These are phyloP conservation scores for Drechslera avenae DNA, from an alignment of 2,329 filamentous ascomycete genomes.

Conservation along the genomic window DNA sequence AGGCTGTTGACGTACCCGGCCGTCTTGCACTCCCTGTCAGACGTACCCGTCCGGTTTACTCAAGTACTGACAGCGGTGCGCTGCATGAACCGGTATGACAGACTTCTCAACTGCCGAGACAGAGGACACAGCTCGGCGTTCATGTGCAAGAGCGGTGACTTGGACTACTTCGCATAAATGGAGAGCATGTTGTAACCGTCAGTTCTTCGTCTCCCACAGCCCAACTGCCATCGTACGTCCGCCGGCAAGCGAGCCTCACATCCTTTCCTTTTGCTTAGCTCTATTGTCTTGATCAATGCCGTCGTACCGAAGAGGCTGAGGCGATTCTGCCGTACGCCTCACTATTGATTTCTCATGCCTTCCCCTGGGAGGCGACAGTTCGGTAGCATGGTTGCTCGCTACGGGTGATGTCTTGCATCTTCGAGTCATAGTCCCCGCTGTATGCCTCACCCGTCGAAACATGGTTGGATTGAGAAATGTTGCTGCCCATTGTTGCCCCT, in stretches of 20 bases:
- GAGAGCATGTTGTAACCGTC: neutral
- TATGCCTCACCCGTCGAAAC: slow-evolving; percentile 10
- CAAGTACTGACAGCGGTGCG: slow-evolving; percentile 8
- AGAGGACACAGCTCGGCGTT: neutral
- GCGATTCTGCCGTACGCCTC: slow-evolving; percentile 11
- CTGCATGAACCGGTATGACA: slow-evolving; percentile 21
- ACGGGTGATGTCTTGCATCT: slow-evolving; percentile 28
- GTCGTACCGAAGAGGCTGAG: neutral
- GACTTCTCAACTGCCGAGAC: neutral
- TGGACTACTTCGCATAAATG: neutral
- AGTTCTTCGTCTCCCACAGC: neutral
- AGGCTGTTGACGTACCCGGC: slow-evolving; percentile 16
- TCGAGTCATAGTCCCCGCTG: slow-evolving; percentile 17
- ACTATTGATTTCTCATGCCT: slow-evolving; percentile 11
- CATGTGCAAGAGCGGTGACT: neutral
- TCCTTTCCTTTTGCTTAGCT: neutral
- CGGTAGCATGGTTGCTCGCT: slow-evolving; percentile 16
- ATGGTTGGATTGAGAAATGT: slow-evolving; percentile 8
- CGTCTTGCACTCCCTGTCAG: slow-evolving; percentile 25
- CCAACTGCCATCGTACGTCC: slow-evolving; percentile 5
- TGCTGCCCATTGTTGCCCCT: slow-evolving; percentile 11
- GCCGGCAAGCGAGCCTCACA: slow-evolving; percentile 1
- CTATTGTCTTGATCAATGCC: neutral
- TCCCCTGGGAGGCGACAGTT: slow-evolving; percentile 3
- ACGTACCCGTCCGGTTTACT: slow-evolving; percentile 18